Conservation (phyloP, 352 stramenopile species). For the Pythium plurisporium region DNA sequence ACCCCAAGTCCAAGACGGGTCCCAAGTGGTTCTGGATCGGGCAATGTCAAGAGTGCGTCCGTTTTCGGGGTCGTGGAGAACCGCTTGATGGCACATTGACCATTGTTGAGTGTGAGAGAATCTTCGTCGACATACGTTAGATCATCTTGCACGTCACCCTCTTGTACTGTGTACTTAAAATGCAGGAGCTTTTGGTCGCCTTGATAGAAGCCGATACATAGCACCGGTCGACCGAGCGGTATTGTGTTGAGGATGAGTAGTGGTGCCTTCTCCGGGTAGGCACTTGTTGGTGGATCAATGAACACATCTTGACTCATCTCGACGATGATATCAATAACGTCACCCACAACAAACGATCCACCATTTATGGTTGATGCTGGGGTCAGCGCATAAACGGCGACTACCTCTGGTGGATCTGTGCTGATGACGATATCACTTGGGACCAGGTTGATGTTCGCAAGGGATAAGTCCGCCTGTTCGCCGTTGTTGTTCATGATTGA, state of each 20-base stretch:
- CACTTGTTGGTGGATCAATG: constrained; percentile 67
- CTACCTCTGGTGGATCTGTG: constrained; percentile 48
- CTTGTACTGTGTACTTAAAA: constrained; percentile 67
- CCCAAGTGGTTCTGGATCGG: constrained; percentile 42
- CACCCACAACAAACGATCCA: constrained; percentile 69
- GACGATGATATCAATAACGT: constrained; percentile 75
- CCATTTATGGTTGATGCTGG: constrained; percentile 45
- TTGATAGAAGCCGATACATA: constrained; percentile 59
- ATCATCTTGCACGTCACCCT: constrained; percentile 44
- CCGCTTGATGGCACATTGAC: constrained; percentile 70
- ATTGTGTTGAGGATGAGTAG: constrained; percentile 59
- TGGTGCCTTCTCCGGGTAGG: constrained; percentile 70
- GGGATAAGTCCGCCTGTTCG: constrained; percentile 29
- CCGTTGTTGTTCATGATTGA: constrained; percentile 73
- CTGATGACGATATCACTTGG: constrained; percentile 56
- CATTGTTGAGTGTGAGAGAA: constrained; percentile 73
- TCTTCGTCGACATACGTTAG: constrained; percentile 52
- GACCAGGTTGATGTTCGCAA: constrained; percentile 35
- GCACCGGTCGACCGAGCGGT: constrained; percentile 35
- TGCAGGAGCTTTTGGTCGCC: constrained; percentile 50
- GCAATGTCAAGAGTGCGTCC: constrained; percentile 57
- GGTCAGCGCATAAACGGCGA: constrained; percentile 62
- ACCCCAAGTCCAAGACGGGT: constrained; percentile 23
- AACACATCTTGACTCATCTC: constrained; percentile 72
- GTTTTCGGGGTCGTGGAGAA: constrained; percentile 77